Percentiles rank a stretch among this genome's conserved stretches.
These are phyloP conservation scores for Geotrichum aggregatum DNA, from an alignment of 1,139 yeast species.

Conservation along the genomic window DNA sequence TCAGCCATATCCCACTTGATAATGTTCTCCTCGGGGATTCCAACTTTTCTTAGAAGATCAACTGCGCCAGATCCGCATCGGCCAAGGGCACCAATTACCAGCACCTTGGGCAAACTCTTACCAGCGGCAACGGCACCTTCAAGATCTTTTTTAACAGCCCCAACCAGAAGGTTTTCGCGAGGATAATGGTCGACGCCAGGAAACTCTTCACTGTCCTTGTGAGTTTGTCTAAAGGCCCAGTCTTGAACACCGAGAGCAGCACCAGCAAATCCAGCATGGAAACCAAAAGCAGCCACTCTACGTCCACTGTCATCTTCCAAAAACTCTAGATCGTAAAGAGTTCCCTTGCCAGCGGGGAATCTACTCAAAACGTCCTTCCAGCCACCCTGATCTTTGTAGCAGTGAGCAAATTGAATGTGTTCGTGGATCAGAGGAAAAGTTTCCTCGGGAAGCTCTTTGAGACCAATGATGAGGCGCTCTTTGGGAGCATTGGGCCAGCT, in stretches of 20 bases:
- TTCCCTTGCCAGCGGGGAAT: conserved; percentile 88
- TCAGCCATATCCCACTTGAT: conserved; percentile 95
- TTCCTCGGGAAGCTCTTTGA: conserved; percentile 95
- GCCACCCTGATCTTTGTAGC: conserved; percentile 95
- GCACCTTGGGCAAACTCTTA: conserved; percentile 68
- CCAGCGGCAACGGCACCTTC: conserved; percentile 58
- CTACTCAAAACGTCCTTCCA: conserved; percentile 88
- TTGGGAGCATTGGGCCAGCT: conserved; percentile 90
- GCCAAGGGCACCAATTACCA: conserved; percentile 95
- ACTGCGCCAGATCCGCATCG: conserved; percentile 99
- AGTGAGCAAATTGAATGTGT: conserved; percentile 97
- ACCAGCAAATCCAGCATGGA: conserved; percentile 98
- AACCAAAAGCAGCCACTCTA: conserved; percentile 98
- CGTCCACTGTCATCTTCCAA: conserved; percentile 91
- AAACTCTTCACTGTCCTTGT: conserved; percentile 58
- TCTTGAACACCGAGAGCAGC: conserved; percentile 93
- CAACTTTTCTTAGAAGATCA: conserved; percentile 73
- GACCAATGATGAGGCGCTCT: conserved; percentile 84
- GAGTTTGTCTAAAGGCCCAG: conserved; percentile 87
- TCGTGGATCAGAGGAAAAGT: conserved; percentile 89
- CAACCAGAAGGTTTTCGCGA: conserved; percentile 68
- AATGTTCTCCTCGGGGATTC: conserved; percentile 80
- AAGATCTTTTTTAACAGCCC: conserved; percentile 62
- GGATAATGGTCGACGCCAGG: conserved; percentile 74
- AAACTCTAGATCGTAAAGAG: conserved; percentile 88